Evolutionary conservation across 192 early-diverging fungal species (phyloP).

Genomic region (Backusella circina): DNA sequence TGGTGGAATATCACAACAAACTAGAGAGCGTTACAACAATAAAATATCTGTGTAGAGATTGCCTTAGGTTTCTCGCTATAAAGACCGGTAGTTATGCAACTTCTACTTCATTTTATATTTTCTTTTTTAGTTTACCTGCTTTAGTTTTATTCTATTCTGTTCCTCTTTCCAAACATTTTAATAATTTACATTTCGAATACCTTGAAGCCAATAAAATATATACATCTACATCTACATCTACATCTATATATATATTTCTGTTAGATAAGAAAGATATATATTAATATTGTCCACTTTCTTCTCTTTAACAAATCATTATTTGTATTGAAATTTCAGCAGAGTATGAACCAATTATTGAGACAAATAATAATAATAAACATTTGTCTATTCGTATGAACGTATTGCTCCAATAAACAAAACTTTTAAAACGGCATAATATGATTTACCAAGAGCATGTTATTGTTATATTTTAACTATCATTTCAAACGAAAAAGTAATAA

Average conservation of each 20-base stretch:
- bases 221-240: not conserved
- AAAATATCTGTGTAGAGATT: not conserved
- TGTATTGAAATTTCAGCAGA: not conserved
- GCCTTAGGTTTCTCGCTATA: not conserved
- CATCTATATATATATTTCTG: not conserved
- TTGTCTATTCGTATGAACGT: too few species aligned
- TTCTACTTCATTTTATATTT: not conserved
- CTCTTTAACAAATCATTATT: not conserved
- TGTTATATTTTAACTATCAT: too few species aligned
- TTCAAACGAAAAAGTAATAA: too few species aligned
- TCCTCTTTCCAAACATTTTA: not conserved
- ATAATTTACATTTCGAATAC: not conserved
- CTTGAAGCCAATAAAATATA: not conserved
- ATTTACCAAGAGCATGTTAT: too few species aligned
- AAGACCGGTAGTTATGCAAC: not conserved
- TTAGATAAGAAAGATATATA: not conserved
- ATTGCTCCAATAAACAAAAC: too few species aligned
- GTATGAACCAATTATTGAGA: not conserved
- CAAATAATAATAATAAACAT: too few species aligned
- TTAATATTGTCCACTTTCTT: not conserved
- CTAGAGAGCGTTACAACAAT: not conserved
- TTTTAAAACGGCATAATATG: too few species aligned
- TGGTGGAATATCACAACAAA: constrained; percentile 5
- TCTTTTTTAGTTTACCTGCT: not conserved
- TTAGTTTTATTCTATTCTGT: not conserved